Conservation (phyloP, 257 asterid species). For the Solanum gracilifrons region DNA sequence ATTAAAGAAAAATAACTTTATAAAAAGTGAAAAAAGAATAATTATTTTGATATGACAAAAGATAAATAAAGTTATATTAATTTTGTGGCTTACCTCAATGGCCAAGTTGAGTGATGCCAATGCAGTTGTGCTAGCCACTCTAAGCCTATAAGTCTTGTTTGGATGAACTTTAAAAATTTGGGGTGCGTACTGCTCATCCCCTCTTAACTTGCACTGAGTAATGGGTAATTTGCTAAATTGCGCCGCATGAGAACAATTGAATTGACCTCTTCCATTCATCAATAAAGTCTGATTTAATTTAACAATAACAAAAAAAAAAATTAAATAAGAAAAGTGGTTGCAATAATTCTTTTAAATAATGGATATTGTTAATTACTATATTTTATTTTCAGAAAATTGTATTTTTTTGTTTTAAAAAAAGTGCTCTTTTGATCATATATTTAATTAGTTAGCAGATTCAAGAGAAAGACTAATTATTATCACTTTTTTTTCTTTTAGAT, state of each 20-base stretch:
- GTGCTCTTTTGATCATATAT: background rate
- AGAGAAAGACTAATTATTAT: background rate
- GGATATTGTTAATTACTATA: background rate
- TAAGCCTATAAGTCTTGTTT: slow-evolving; percentile 67
- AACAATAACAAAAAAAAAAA: background rate
- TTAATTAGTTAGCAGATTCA: background rate
- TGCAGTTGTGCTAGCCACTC: slow-evolving; percentile 71
- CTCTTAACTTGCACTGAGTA: slow-evolving; percentile 44
- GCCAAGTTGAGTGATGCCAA: slow-evolving; percentile 74
- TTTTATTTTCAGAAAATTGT: background rate
- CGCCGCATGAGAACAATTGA: slow-evolving; percentile 64
- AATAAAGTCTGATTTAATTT: slow-evolving; percentile 31
- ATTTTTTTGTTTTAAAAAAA: no score
- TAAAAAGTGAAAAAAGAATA: background rate
- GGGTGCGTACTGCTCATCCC: slow-evolving; percentile 63
- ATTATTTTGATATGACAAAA: background rate
- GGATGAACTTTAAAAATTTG: slow-evolving; percentile 50
- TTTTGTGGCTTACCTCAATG: slow-evolving; percentile 41
- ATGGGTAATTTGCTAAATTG: slow-evolving; percentile 19
- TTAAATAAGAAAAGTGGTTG: background rate
- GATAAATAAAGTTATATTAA: background rate
- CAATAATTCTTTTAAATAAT: background rate
- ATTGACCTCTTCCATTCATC: slow-evolving; percentile 85
- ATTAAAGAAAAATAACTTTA: background rate
- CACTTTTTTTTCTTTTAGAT: background rate